Evolutionary conservation across 2,329 filamentous ascomycete genomes (phyloP).

Genomic region (Diatrype stigma): DNA sequence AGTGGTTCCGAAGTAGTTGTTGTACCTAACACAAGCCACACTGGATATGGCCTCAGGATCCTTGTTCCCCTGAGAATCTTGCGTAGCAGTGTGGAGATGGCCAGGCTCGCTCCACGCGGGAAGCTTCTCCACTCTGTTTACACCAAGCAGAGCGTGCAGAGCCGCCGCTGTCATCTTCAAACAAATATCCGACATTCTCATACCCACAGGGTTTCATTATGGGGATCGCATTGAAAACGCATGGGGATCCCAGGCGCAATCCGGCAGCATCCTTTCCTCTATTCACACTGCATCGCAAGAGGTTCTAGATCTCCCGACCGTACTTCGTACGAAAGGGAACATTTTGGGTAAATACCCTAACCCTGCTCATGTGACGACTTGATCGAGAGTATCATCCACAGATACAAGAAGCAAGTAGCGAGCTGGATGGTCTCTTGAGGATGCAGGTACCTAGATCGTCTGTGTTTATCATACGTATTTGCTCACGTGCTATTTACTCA

Average conservation of each 20-base stretch:
- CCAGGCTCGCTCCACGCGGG: neutral
- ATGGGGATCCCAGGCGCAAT: constrained; percentile 1
- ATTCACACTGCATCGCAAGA: neutral
- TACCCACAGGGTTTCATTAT: constrained; percentile 27
- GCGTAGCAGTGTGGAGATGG: neutral
- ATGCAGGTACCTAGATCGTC: too few relatives aligned
- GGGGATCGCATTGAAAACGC: neutral
- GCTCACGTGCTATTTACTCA: too few relatives aligned
- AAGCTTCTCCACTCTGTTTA: neutral
- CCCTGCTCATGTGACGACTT: too few relatives aligned
- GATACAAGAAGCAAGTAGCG: neutral
- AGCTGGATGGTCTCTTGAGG: too few relatives aligned
- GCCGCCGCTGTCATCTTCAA: constrained; percentile 28
- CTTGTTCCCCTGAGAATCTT: neutral
- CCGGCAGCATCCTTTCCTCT: neutral
- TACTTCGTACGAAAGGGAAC: too few relatives aligned
- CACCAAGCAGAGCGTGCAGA: constrained; percentile 13
- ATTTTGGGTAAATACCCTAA: neutral
- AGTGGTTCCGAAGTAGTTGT: too few relatives aligned
- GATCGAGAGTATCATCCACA: too few relatives aligned
- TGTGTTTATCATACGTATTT: too few relatives aligned
- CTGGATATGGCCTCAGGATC: too few relatives aligned
- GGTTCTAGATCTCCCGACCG: neutral
- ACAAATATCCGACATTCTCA: constrained; percentile 28
- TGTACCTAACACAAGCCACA: too few relatives aligned